Evolutionary conservation across 257 asterid species (phyloP), one percentile per base, ranked within the genome.

Genomic region (Ophiorrhiza pumila): DNA sequence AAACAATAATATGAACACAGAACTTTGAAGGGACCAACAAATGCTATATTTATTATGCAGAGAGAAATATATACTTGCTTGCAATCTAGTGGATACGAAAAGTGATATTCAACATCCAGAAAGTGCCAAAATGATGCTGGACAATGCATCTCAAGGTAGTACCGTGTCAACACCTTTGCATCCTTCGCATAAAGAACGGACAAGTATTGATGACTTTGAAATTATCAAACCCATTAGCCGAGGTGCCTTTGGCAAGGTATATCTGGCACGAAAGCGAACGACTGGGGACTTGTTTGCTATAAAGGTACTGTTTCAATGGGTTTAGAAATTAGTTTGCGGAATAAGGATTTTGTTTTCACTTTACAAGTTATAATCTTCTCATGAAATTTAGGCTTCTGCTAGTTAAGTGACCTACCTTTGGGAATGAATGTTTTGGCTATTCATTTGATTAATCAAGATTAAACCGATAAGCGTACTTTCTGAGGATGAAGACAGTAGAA

Each of bases 211-310:
- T 74, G 98, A 93, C 71, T 93, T 93, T 84, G 96, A 88, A 77
- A 89, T 91, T 72, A 89, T 93, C 69, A 93, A 93, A 82, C 97
- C 96, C 43, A 86, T 93, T 80, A 93, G 96, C 77, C 83, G 97
- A 77, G 98, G 98, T 79, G 97, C 98, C 77, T 93, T 87, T 76
- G 98, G 98, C 71, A 89, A 87, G 84, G 97, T 93, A 46, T 93
- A 84, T 78, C 86, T 93, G 82, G 95, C 98, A 32, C 84, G 96
- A 74, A 93, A 93, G 81, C 86, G 95, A 80, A 82, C 94, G 73
- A 93, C 98, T 32, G 97, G 98, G 70, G 98, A 93, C 86, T 81
- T 89, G 67, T 93, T 93, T 79, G 98, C 98, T 60, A 91, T 93
- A 68, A 93, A 93, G 97, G 98, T 89, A 74, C 41, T 17, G 17